Evolutionary conservation across 2,329 filamentous ascomycete genomes (phyloP), one percentile per base, ranked within the genome.

Genomic region (Elsinoe fawcettii): DNA sequence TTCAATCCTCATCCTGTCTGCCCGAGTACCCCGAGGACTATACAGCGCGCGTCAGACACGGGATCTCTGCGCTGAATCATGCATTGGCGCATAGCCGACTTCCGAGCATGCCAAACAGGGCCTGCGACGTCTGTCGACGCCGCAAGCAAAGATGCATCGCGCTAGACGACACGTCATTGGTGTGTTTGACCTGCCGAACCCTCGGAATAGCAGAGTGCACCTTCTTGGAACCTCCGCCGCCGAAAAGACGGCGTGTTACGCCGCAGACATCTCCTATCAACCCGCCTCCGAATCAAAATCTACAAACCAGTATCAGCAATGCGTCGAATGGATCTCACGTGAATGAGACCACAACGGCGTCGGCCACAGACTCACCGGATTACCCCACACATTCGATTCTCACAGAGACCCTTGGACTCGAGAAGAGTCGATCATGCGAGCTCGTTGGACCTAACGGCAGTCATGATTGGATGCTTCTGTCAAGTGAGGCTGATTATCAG

Each of bases 151-250:
- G 65, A 55, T 67, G 64, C 51, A 62, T 66, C 43, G 64, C 64
- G 18, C 63, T 64, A 41, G 57, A 61, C 23, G 63, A 60, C 56
- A 61, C 62, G 30, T 27, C 56, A 14, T 60, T 61, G 34, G 34
- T 37, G 22, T 66, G 64, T 27, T 60, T 64, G 32, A 57, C 63
- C 18, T 66, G 64, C 59, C 85, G 88, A 68, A 84, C 85, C 68
- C 85, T 53, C 7, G 49, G 85, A 71, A 85, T 84, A 65, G 81
- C 87, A 67, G 85, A 89, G 63, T 93, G 88, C 72, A 91, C 88
- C 51, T 84, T 90, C 69, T 77, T 85, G n/a, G 58, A 59, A 25
- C 57, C 57, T 16, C 37, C 56, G 7, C 57, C 60, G 12, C 47
- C 57, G 32, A 61, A 59, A 16, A 34, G 60, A 36, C 56, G 57